A percentile compares a stretch with the other conserved stretches of the same genome.
Conservation (phyloP, 148 eudicot species). For the Chenopodium formosanum region DNA sequence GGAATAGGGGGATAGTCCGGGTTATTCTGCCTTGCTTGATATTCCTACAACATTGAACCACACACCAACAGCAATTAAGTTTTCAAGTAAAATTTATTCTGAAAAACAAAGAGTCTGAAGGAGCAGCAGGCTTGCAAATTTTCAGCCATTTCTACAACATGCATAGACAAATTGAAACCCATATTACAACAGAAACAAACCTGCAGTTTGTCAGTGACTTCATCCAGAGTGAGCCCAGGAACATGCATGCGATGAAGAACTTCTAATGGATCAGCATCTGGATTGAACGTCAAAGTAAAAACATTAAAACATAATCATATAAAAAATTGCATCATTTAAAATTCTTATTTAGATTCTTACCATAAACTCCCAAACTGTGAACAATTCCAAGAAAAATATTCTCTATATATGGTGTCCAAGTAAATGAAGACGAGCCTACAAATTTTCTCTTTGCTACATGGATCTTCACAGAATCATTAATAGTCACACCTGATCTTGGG, state of each 20-base stretch:
- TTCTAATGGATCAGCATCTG: slow-evolving; percentile 5
- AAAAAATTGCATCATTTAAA: neutral
- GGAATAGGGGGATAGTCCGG: neutral
- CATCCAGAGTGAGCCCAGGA: slow-evolving; percentile 2
- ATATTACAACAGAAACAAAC: slow-evolving; percentile 8
- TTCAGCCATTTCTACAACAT: neutral
- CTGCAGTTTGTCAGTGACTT: slow-evolving; percentile 5
- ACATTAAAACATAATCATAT: neutral
- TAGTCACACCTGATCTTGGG: neutral
- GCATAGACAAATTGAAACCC: neutral
- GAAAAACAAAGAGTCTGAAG: neutral
- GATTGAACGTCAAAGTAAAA: neutral
- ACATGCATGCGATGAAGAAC: neutral
- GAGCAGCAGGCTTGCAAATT: neutral
- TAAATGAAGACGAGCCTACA: neutral
- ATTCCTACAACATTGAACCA: slow-evolving; percentile 3
- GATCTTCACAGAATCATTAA: neutral
- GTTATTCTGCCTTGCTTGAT: neutral
- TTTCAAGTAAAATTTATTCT: neutral
- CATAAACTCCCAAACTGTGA: neutral
- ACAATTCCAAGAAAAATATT: neutral
- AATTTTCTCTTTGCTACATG: neutral
- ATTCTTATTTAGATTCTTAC: slow-evolving; percentile 2
- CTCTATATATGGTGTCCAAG: neutral
- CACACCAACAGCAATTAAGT: neutral